A percentile compares a stretch with the other conserved stretches of the same genome.
phyloP scores from a whole-genome alignment of 2,329 filamentous ascomycete species.

The Pseudogymnoascus sp. region DNA sequence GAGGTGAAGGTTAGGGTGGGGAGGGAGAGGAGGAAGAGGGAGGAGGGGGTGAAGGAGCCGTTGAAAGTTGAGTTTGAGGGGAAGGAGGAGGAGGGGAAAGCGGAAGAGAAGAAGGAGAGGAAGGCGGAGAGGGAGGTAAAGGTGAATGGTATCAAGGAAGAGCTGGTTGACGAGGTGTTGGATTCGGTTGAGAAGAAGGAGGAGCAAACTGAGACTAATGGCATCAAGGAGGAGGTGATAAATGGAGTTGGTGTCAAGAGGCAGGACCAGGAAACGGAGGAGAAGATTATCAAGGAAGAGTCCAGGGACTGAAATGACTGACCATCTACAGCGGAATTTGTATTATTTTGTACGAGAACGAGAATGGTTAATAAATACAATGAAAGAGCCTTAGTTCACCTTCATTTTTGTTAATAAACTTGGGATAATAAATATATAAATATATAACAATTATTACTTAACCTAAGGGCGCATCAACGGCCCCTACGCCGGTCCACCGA shows the following conservation, averaged over 20 bases:
- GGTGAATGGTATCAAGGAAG: neutral
- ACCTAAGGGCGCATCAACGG: neutral
- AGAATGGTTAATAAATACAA: neutral
- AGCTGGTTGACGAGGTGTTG: neutral
- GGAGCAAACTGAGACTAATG: neutral
- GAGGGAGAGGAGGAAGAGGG: slow-evolving; percentile 41
- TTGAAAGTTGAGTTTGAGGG: slow-evolving; percentile 21
- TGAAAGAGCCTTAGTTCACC: no score
- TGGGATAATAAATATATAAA: neutral
- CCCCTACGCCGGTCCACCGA: neutral
- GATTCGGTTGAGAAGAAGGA: neutral
- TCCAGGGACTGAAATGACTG: neutral
- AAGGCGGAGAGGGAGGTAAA: slow-evolving; percentile 24
- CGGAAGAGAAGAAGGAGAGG: slow-evolving; percentile 26
- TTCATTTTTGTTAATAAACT: neutral
- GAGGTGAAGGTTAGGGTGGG: slow-evolving; percentile 53
- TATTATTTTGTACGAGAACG: neutral
- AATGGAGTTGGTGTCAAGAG: neutral
- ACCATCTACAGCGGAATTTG: neutral
- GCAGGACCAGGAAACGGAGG: neutral
- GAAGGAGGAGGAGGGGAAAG: slow-evolving; percentile 28
- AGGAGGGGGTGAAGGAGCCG: slow-evolving; percentile 27
- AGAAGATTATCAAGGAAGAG: neutral
- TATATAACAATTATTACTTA: neutral
- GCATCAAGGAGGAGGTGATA: neutral